Base-by-base conservation (phyloP, 2,329 filamentous ascomycete genomes). In the Monosporascus sp. region DNA sequence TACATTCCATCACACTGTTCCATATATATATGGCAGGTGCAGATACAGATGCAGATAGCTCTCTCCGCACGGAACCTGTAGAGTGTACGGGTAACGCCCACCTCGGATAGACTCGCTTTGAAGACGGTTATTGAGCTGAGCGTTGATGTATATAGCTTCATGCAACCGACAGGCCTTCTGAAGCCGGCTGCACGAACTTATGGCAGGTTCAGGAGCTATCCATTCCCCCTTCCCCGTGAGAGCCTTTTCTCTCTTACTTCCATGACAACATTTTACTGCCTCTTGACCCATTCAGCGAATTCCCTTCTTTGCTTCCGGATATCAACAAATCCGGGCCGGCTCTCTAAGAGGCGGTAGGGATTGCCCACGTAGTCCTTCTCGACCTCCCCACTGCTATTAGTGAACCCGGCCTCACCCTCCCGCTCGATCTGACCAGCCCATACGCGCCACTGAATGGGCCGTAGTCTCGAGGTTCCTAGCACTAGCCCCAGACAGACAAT, bases 391-490 rank as follows among this genome's bases (percentile, higher is more conserved):
- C 77, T 74, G 61, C 73, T 76, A 60, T 78, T 72, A 55, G 77
- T 71, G 64, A 85, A 83, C 31, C 81, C 78, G 56, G 79, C 73
- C 64, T 79, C 70, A 61, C 88, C 88, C 72, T 94, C 80, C 57
- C 88, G 78, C 77, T 96, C 90, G 68, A 97, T 80, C 76, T 92
- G 85, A 51, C 89, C 88, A 11, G 89, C 88, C 88, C 89, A 94
- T 28, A 85, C 82, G 51, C 83, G 81, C 87, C 88, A 91, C 70
- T 87, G 82, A 62, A 97, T 93, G 3, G 94, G 94, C 68, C 90
- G 87, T 58, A 97, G 77, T 45, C 84, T 82, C 14, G 89, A 86
- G 3, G 89, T 87, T 37, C 86, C 85, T 1, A 91, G 71, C 1
- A 97, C 91, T 28, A 97, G 83, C 43, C 93, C 94, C 1, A 91